Evolutionary conservation across 768 basidiomycete genomes (phyloP).

Genomic region (Boletus subcaerulescens): DNA sequence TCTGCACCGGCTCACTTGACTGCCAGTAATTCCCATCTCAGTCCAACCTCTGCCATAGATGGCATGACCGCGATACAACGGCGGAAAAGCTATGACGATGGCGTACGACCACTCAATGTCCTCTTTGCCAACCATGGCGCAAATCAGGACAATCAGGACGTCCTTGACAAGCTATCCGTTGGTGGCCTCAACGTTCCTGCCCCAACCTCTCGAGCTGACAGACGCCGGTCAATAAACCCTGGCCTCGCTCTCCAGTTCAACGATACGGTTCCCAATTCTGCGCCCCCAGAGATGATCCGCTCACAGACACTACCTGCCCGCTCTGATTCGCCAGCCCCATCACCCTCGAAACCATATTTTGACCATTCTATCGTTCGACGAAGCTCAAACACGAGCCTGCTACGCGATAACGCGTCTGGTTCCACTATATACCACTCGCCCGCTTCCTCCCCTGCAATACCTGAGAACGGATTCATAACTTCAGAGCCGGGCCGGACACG

Average conservation of each 20-base stretch:
- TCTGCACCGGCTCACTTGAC: slow-evolving; percentile 17
- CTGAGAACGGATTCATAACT: slow-evolving; percentile 32
- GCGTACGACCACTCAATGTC: slow-evolving; percentile 39
- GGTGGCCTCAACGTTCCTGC: slow-evolving; percentile 27
- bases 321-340: slow-evolving; percentile 24
- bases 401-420: slow-evolving; percentile 27
- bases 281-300: slow-evolving; percentile 28
- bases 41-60: slow-evolving; percentile 20
- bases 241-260: slow-evolving; percentile 36
- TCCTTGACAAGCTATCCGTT: slow-evolving; percentile 4
- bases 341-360: slow-evolving; percentile 15
- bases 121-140: slow-evolving; percentile 24
- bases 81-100: slow-evolving; percentile 46
- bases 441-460: slow-evolving; percentile 37
- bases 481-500: slow-evolving; percentile 42
- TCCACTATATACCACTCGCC: slow-evolving; percentile 35
- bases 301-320: slow-evolving; percentile 29
- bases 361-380: slow-evolving; percentile 17
- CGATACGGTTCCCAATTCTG: slow-evolving; percentile 8
- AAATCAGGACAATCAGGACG: slow-evolving; percentile 12
- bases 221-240: slow-evolving; percentile 56
- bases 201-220: slow-evolving; percentile 39
- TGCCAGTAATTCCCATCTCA: slow-evolving; percentile 15
- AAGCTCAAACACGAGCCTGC: slow-evolving; percentile 24
- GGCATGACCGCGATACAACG: slow-evolving; percentile 15